A percentile compares a stretch with the other conserved stretches of the same genome.
Conservation (phyloP, 805 yeast genomes). For the Myxozyma geophila region DNA sequence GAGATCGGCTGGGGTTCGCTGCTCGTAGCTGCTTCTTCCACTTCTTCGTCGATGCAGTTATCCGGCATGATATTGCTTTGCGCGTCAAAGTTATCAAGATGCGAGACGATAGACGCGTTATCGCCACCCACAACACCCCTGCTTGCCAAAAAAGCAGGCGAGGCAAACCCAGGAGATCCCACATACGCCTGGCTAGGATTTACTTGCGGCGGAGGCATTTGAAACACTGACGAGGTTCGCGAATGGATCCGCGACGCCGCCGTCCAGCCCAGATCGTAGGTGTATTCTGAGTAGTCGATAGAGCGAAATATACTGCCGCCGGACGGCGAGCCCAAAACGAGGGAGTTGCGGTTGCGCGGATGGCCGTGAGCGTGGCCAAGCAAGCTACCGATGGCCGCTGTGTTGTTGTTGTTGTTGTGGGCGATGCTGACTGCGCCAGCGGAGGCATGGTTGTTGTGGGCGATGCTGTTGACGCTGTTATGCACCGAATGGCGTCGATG, state of each 20-base stretch:
- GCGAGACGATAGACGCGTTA: slow-evolving; percentile 16
- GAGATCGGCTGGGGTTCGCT: neutral
- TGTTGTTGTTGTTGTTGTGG: neutral
- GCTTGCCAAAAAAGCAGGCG: slow-evolving; percentile 28
- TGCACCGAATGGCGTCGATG: neutral
- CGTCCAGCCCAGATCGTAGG: slow-evolving; percentile 37
- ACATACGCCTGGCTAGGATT: slow-evolving; percentile 1
- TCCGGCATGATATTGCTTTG: neutral
- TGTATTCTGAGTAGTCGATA: slow-evolving; percentile 35
- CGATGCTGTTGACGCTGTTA: neutral
- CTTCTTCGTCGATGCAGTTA: neutral
- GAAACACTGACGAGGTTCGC: slow-evolving; percentile 27
- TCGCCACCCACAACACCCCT: slow-evolving; percentile 10
- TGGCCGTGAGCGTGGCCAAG: slow-evolving; percentile 2
- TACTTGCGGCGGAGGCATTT: slow-evolving; percentile 8
- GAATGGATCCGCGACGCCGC: slow-evolving; percentile 37
- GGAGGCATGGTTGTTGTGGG: neutral
- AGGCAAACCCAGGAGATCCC: slow-evolving; percentile 27
- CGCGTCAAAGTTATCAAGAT: slow-evolving; percentile 13
- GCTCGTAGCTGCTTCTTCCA: neutral
- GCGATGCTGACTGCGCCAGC: neutral
- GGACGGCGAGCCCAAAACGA: slow-evolving; percentile 8
- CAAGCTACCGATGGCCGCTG: slow-evolving; percentile 5
- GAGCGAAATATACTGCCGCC: slow-evolving; percentile 14
- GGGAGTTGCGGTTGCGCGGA: slow-evolving; percentile 17